Base-by-base conservation (phyloP, 345 rosid genomes). In the Raphanus sativus region DNA sequence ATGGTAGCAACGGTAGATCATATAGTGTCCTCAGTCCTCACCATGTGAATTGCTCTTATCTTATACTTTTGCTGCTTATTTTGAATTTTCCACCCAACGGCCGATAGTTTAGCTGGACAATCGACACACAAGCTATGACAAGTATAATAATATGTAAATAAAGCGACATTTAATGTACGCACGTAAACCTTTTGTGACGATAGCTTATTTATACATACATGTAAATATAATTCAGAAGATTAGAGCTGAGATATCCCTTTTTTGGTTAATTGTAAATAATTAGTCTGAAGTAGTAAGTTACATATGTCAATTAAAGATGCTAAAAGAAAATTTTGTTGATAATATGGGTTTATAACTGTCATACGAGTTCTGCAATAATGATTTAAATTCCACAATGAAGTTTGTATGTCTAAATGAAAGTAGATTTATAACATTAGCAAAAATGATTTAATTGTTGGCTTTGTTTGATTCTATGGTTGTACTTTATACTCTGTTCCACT, bases 11-110 rank as follows among this genome's bases (percentile, higher is more conserved):
- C 38, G 4, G 28, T 65, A 30, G 1, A 45, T 66, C 13, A 8
- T 8, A 69, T 8, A 50, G 21, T 21, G 21, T 21, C 21, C 21
- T 21, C 21, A 21, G n/a, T 26, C 24, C 8, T 36, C 48, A 11
- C 64, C 75, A 79, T 79, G 78, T 79, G 82, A 69, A 40, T 29
- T 21, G 38, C 17, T n/a, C 56, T 50, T 50, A 73, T 68, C 78
- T 65, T 59, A 60, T 72, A 48, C 8, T 28, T 74, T 62, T 69
- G 75, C 65, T 68, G 74, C 64, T 67, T 61, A 73, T 74, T 79
- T 79, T 73, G 78, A 79, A 74, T 62, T 50, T 74, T 75, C 75
- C 75, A 78, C 71, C 66, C 75, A 69, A 69, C 75, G 75, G 78
- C 74, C 78, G 61, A 74, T 34, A 62, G 38, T 55, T 67, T 68